phyloP scores from a whole-genome alignment of 1,139 yeast genomes.

The Suhomyces bolitotheri region DNA sequence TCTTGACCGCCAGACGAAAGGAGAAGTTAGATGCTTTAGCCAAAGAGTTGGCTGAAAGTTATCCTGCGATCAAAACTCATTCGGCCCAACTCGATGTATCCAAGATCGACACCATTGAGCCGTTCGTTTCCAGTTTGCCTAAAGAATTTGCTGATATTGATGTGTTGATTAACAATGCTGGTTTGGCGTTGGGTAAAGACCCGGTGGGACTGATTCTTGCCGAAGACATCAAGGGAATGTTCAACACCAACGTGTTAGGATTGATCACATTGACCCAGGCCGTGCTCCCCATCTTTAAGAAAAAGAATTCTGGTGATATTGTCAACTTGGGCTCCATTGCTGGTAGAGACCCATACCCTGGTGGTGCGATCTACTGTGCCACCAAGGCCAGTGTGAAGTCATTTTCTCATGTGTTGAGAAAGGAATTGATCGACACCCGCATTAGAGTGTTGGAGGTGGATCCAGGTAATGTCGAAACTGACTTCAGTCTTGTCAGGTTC shows the following conservation, averaged over 20 bases:
- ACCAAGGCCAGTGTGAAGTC: slow-evolving; percentile 80
- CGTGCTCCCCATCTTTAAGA: slow-evolving; percentile 43
- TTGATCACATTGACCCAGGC: slow-evolving; percentile 43
- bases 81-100: slow-evolving; percentile 37
- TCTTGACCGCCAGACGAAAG: slow-evolving; percentile 45
- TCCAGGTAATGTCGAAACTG: slow-evolving; percentile 90
- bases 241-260: slow-evolving; percentile 45
- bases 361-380: slow-evolving; percentile 87
- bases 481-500: slow-evolving; percentile 74
- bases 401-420: slow-evolving; percentile 73
- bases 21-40: slow-evolving; percentile 37
- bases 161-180: slow-evolving; percentile 44
- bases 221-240: slow-evolving; percentile 40
- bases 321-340: slow-evolving; percentile 87
- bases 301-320: slow-evolving; percentile 67
- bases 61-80: slow-evolving; percentile 30
- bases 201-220: slow-evolving; percentile 34
- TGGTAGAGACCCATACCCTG: slow-evolving; percentile 84
- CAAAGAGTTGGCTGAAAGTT: slow-evolving; percentile 25
- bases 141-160: slow-evolving; percentile 40
- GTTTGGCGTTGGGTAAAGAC: slow-evolving; percentile 45
- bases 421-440: slow-evolving; percentile 70
- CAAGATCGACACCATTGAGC: slow-evolving; percentile 33
- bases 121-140: slow-evolving; percentile 35
- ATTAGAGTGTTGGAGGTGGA: slow-evolving; percentile 81